Percentiles rank a stretch among this genome's conserved stretches.
Evolutionary conservation across 164 flowering plant species (phyloP).

Genomic region (Akebia trifoliata): DNA sequence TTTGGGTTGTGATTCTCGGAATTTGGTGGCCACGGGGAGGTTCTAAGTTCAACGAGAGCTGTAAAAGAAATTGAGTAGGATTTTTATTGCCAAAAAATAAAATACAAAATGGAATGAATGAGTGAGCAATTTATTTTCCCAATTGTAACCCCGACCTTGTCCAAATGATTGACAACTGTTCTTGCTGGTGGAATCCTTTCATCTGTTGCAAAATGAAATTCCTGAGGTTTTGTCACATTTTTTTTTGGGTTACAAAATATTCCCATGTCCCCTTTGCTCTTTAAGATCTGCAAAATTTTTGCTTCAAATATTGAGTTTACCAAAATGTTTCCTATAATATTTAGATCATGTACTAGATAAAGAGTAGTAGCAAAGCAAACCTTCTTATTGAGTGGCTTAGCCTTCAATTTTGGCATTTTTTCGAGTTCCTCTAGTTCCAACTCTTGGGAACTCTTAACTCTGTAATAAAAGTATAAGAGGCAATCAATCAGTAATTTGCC

Average conservation of each 20-base stretch:
- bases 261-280: constrained; percentile 86
- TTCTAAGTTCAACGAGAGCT: constrained; percentile 82
- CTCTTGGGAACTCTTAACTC: constrained; percentile 65
- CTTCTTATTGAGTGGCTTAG: constrained; percentile 86
- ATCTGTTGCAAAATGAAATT: constrained; percentile 87
- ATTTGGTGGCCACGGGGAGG: constrained; percentile 41
- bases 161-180: constrained; percentile 58
- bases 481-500: no score
- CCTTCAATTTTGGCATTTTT: constrained; percentile 80
- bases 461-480: constrained; percentile 5
- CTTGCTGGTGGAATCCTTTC: constrained; percentile 62
- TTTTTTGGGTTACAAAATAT: constrained; percentile 59
- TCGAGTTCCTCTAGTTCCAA: constrained; percentile 76
- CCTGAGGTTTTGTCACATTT: constrained; percentile 71
- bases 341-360: not conserved
- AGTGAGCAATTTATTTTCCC: no score
- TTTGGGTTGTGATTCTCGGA: constrained; percentile 64
- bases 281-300: constrained; percentile 57
- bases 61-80: constrained; percentile 9
- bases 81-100: not conserved
- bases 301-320: not conserved
- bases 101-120: no score
- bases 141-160: constrained; percentile 67
- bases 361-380: constrained; percentile 23
- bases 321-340: no score